Evolutionary conservation across 495 filamentous ascomycete genomes (phyloP), one percentile per base, ranked within the genome.

Genomic region (Podospora pseudopauciseta): DNA sequence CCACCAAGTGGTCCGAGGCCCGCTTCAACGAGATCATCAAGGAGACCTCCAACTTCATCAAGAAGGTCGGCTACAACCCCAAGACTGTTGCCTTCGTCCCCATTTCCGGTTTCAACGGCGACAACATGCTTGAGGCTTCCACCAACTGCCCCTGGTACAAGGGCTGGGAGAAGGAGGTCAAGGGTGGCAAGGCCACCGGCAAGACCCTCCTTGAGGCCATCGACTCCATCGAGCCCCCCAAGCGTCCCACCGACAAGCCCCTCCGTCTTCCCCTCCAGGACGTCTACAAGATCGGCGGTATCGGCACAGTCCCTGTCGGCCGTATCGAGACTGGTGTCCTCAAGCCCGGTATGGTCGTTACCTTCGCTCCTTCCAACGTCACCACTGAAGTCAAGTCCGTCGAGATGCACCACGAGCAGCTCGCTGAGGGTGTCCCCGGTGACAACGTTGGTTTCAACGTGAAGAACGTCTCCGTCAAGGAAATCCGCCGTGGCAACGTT

Each of bases 381-480:
- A 98, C 95, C 87, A 99, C 95, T 86, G 95, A 99, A 93, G 95
- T 99, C 87, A 99, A 99, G 91, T 97, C 94, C 80, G 95, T 99
- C 77, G 95, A 99, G 87, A 99, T 99, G 95, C 94, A 97, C 88
- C 95, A 99, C 92, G 94, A 98, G 86, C 94, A 97, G 90, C 93
- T 99, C 79, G 80, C 84, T 77, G 92, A 96, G 87, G 95, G 95
- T 92, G 77, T 92, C 72, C 96, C 95, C 74, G 95, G 95, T 86
- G 95, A 99, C 90, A 99, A 99, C 86, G 95, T 99, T 80, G 95
- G 95, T 76, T 99, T 99, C 93, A 99, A 99, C 91, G 96, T 99
- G 86, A 97, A 97, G 94, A 99, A 99, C 95, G 95, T 99, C 77
- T 98, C 95, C 81, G 96, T 99, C 86, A 99, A 99, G 92, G 95